phyloP scores from a whole-genome alignment of 768 basidiomycete genomes.

The Lactarius sp. region DNA sequence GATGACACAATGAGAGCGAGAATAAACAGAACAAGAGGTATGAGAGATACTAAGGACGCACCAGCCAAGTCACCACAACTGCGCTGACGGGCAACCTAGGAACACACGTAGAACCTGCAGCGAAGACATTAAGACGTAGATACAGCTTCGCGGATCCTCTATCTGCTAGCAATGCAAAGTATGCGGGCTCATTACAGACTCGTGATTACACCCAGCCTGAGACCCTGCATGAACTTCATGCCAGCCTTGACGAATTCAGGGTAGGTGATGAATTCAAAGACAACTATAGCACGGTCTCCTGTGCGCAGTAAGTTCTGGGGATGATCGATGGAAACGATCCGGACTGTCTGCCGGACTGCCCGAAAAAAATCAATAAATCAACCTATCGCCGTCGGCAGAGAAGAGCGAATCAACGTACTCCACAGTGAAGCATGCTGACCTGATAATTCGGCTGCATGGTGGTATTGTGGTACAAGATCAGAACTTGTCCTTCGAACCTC shows the following conservation, averaged over 20 bases:
- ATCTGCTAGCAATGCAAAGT: background rate
- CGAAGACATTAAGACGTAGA: conserved; percentile 32
- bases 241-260: conserved; percentile 92
- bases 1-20: background rate
- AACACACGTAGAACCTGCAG: background rate
- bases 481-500: conserved; percentile 88
- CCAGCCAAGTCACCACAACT: background rate
- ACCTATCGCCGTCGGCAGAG: conserved; percentile 4
- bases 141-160: conserved; percentile 50
- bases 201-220: conserved; percentile 77
- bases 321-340: conserved; percentile 87
- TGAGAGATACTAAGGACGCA: background rate
- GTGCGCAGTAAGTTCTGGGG: conserved; percentile 87
- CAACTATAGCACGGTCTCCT: conserved; percentile 91
- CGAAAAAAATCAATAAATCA: conserved; percentile 31
- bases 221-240: conserved; percentile 75
- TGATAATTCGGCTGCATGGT: conserved; percentile 92
- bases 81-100: background rate
- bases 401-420: conserved; percentile 42
- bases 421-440: conserved; percentile 95
- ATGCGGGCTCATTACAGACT: conserved; percentile 43
- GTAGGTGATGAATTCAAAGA: conserved; percentile 87
- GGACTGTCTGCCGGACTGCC: conserved; percentile 89
- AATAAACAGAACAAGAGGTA: background rate
- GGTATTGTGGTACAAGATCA: conserved; percentile 92